phyloP scores from a whole-genome alignment of 148 eudicot species.

The Rheum nobile region DNA sequence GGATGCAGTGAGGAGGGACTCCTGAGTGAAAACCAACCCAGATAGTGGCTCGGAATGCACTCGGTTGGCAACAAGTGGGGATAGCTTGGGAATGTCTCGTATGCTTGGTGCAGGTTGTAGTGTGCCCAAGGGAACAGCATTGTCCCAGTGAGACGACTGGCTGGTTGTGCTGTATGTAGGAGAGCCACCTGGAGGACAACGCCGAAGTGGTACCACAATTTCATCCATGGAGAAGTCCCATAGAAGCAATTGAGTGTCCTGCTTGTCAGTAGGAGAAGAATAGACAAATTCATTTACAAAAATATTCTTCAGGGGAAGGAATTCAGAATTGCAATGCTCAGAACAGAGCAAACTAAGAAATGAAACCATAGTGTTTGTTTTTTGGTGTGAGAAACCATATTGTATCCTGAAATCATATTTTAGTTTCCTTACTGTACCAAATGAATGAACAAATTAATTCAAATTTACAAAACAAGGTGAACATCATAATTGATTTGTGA shows the following conservation, averaged over 20 bases:
- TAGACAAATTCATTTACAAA: not conserved
- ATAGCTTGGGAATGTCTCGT: slow-evolving; percentile 73
- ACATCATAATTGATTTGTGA: not conserved
- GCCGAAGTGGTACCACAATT: slow-evolving; percentile 68
- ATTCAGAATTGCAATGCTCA: not conserved
- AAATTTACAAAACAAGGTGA: not conserved
- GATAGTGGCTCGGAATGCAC: slow-evolving; percentile 75
- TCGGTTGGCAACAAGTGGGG: slow-evolving; percentile 64
- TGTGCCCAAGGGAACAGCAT: slow-evolving; percentile 34
- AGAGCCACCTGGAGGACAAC: slow-evolving; percentile 66
- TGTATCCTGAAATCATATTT: not conserved
- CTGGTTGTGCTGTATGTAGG: slow-evolving; percentile 68
- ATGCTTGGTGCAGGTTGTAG: slow-evolving; percentile 75
- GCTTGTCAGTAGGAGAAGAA: not conserved
- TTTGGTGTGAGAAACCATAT: not conserved
- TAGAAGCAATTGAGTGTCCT: slow-evolving; percentile 76
- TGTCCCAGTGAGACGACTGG: slow-evolving; percentile 78
- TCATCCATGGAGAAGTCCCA: slow-evolving; percentile 87
- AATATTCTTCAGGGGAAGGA: not conserved
- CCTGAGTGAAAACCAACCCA: slow-evolving; percentile 54
- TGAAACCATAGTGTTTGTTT: not conserved
- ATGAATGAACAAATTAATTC: not conserved
- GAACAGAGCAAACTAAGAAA: too few species aligned
- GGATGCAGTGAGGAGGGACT: slow-evolving; percentile 55
- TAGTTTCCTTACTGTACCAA: not conserved